Base-by-base conservation (phyloP, 1,284 basidiomycete genomes). In the Moniliophthora roreri region DNA sequence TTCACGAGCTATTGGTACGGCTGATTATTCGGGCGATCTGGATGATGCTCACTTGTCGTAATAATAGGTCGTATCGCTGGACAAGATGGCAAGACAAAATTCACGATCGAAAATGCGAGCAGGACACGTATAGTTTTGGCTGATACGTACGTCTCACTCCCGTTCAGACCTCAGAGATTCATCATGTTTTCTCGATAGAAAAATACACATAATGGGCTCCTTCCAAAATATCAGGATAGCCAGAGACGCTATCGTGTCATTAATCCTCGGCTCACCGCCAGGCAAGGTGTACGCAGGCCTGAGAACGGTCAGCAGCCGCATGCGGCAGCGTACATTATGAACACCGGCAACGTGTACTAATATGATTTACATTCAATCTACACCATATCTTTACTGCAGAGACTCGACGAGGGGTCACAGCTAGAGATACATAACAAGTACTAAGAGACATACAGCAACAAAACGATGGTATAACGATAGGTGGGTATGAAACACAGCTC, bases 161-260 rank as follows among this genome's bases (percentile, higher is more conserved):
- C 23, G 23, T 36, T 23, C 10, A 54, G 26, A 38, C 53, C 24
- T 16, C 55, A 55, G 4, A 52, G 52, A 54, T 48, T 47, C 52
- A 23, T 24, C 58, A 21, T 28, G 48, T 36, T 10, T 24, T 47
- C 40, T 48, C 44, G 57, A 57, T 57, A 93, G 91, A 18, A 95
- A 95, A 83, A 95, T 96, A 28, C 93, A 95, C 63, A 95, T 96
- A 60, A 83, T 96, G 69, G 93, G 94, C 41, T 93, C 93, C 26
- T 95, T 95, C 79, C 89, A 91, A 74, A 98, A 98, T 66, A 98
- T 99, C 78, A 98, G 96, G 73, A 85, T 98, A 60, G 96, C 96
- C 0, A 83, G 95, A 54, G 95, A 98, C 67, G 94, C 96, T 7
- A 88, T 99, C 58, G 95, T 98, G 23, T 95, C 91, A 20, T 83